Base-by-base conservation (phyloP, 148 eudicot species). In the Spergularia bocconei region DNA sequence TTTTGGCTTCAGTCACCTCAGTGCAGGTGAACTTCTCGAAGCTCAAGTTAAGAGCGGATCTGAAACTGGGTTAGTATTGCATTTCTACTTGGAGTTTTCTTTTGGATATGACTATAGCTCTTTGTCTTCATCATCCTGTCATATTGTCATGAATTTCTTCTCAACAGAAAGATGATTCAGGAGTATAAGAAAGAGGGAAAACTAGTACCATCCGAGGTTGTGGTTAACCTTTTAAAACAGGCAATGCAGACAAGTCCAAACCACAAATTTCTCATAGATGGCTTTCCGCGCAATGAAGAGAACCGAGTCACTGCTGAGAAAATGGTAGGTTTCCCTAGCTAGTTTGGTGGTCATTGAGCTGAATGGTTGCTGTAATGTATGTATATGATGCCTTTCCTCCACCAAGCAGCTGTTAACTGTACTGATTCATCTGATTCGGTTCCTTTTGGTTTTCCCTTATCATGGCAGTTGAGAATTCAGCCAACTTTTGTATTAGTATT, bases 261-360 rank as follows among this genome's bases (percentile, higher is more conserved):
- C 72, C 19, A 39, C 3, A 77, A 67, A 23, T 77, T 81, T 47
- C 77, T 77, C 17, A 67, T 81, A 58, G 84, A 81, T 23, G 84
- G 80, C 15, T 72, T 81, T 71, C 83, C 80, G 0, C 83, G 83
- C 64, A 77, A 81, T 60, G 80, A 81, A 70, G 80, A 81, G 61
- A 81, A 77, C 63, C 80, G 79, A 59, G 11, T 66, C 19, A 73
- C 77, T 55, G 70, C 74, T 62, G 73, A 72, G 67, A 57, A 66
- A 29, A 58, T 79, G 58, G 77, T 79, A 59, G 39, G 59, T 50
- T 15, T 13, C 47, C 41, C 41, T 54, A 23, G 16, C 54, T 72
- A 21, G n/a, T 1, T 14, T 23, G 47, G 52, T 69, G 47, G 52
- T 69, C 36, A 29, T 29, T 29, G 3, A 29, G 36, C 2, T 29